A percentile compares a stretch with the other conserved stretches of the same genome.
phyloP scores from a whole-genome alignment of 176 grass and related monocot genomes.

The Thinopyrum elongatum region DNA sequence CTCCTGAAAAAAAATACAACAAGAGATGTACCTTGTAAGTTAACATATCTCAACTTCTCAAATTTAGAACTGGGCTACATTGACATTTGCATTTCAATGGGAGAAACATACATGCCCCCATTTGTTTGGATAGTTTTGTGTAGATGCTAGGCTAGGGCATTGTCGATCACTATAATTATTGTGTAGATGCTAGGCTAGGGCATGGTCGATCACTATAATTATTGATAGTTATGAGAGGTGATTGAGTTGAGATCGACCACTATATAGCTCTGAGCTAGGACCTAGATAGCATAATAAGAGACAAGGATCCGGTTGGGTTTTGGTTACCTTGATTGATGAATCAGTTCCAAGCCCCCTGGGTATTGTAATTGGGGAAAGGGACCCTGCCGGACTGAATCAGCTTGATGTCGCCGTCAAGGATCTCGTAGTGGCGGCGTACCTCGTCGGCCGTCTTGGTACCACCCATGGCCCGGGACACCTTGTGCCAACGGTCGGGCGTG shows the following conservation, averaged over 20 bases:
- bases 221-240: too few species aligned
- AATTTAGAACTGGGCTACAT: not conserved
- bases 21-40: not conserved
- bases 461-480: constrained; percentile 73
- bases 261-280: not conserved
- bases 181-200: not conserved
- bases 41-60: not conserved
- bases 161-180: not conserved
- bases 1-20: constrained; percentile 15
- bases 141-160: not conserved
- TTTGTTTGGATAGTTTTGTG: not conserved
- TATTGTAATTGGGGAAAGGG: constrained; percentile 67
- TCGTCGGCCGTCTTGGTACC: constrained; percentile 75
- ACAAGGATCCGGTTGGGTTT: not conserved
- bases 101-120: not conserved
- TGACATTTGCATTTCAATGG: not conserved
- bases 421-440: constrained; percentile 71
- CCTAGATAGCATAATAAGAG: too few species aligned
- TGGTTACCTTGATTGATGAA: constrained; percentile 11
- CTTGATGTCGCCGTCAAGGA: constrained; percentile 53
- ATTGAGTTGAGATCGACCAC: not conserved
- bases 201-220: not conserved
- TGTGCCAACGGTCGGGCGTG: constrained; percentile 84
- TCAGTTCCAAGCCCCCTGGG: constrained; percentile 44
- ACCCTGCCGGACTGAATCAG: constrained; percentile 54